Base-by-base conservation (phyloP, 805 yeast species). In the Teunomyces kruisii region DNA sequence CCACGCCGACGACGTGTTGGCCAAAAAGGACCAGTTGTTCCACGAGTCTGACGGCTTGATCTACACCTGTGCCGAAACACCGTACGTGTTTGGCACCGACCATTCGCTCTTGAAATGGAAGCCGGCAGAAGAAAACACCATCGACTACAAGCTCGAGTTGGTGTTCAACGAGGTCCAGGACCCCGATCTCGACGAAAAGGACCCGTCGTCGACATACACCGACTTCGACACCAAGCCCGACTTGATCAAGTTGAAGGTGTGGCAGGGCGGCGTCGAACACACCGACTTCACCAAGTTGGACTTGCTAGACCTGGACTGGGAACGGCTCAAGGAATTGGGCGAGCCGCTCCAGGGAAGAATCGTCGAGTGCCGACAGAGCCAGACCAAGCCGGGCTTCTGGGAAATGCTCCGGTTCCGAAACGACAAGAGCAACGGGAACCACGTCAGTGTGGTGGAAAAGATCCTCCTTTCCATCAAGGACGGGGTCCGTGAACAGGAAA, bases 41-140 rank as follows among this genome's bases (percentile, higher is more conserved):
- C 97, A 94, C 66, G 86, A 87, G 46, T 83, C 94, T 3, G 99
- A 94, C 68, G 99, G 99, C 1, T 75, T 94, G 22, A 88, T 94
- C 48, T 88, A 90, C 64, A 94, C 99, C 1, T 88, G 96, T 52
- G 86, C 95, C 36, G 88, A 82, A 43, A 80, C 92, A 1, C 95
- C 96, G 0, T 94, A 94, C 65, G 74, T 80, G 2, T 81, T 84
- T 50, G 98, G 98, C 10, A 92, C 98, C 1, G 98, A 94, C 63
- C 76, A 81, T 0, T 80, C 89, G 6, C 71, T 94, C 40, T 68
- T 94, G 44, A 94, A 95, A 66, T 94, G 99, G 99, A 94, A 94
- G 59, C 98, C 99, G 2, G 88, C 96, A 9, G 88, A 88, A 50
- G 99, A 92, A 64, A 95, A 94, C 56, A 86, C 97, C 0, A 80